Evolutionary conservation across 257 asterid species (phyloP).

Genomic region (Capsicum rhomboideum): DNA sequence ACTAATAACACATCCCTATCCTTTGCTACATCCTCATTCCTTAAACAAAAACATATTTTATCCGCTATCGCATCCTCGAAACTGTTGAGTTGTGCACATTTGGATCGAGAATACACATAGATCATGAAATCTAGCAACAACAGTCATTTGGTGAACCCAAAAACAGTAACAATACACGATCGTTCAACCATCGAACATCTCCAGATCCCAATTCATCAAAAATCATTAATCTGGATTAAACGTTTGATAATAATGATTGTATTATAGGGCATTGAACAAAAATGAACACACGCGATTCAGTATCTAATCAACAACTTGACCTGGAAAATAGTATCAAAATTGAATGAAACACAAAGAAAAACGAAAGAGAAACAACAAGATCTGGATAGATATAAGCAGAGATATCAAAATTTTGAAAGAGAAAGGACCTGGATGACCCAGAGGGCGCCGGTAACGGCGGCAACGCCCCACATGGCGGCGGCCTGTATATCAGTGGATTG

Average conservation of each 20-base stretch:
- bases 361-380: not conserved
- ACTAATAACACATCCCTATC: not conserved
- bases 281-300: not conserved
- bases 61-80: not conserved
- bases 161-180: not conserved
- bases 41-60: not conserved
- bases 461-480: conserved; percentile 71
- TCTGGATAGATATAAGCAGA: not conserved
- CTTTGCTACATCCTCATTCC: not conserved
- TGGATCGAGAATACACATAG: not conserved
- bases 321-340: not conserved
- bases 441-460: conserved; percentile 57
- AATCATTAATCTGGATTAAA: not conserved
- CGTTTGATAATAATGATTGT: not conserved
- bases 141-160: not conserved
- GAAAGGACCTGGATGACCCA: conserved; percentile 35
- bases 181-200: not conserved
- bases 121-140: not conserved
- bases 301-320: not conserved
- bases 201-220: not conserved
- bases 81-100: not conserved
- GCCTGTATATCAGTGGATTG: conserved; percentile 53
- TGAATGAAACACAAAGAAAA: not conserved
- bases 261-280: not conserved
- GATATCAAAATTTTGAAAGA: not conserved